Conservation (phyloP, 2,329 filamentous ascomycete species). For the Apiospora hydei region DNA sequence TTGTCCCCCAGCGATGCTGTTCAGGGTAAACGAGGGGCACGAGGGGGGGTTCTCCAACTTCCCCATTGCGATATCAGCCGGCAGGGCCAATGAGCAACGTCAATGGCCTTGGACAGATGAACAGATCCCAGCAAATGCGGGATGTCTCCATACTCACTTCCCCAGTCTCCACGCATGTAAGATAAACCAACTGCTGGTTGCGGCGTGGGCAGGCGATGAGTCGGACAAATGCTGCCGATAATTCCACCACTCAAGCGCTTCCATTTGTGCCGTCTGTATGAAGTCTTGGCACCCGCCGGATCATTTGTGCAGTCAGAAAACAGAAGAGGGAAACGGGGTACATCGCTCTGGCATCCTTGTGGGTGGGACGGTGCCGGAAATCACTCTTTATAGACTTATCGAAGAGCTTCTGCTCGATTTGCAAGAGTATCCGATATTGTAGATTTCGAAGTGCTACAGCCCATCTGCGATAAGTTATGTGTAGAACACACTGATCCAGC, state of each 20-base stretch:
- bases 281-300: neutral
- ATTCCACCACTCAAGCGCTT: slow-evolving; percentile 45
- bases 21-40: slow-evolving; percentile 4
- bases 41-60: slow-evolving; percentile 16
- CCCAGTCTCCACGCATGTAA: slow-evolving; percentile 11
- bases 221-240: slow-evolving; percentile 39
- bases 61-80: slow-evolving; percentile 18
- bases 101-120: neutral
- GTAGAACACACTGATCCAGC: neutral
- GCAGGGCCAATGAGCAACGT: slow-evolving; percentile 18
- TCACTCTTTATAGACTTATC: neutral
- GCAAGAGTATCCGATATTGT: neutral
- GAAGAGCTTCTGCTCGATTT: neutral
- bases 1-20: neutral
- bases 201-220: neutral
- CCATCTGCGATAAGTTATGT: neutral
- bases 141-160: slow-evolving; percentile 8
- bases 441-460: neutral
- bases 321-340: neutral
- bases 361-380: neutral
- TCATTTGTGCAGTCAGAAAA: neutral
- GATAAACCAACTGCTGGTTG: neutral
- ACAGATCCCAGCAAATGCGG: slow-evolving; percentile 3
- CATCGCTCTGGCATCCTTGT: neutral
- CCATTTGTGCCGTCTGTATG: neutral